Conservation (phyloP, 2,329 filamentous ascomycete genomes). For the Ophiostoma tasmaniense region DNA sequence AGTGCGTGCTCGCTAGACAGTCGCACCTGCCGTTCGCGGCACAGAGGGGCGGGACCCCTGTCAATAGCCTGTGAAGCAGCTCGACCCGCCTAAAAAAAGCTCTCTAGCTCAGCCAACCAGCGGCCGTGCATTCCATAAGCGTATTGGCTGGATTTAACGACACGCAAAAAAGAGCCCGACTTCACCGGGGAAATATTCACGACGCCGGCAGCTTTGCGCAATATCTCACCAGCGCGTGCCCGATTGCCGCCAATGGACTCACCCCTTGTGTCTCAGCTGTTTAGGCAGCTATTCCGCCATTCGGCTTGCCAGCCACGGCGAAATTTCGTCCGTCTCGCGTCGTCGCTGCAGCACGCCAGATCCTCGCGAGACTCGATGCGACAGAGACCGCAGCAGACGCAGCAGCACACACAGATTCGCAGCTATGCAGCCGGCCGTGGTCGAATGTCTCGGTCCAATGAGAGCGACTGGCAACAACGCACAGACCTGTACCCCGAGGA, state of each 20-base stretch:
- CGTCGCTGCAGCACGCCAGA: slow-evolving; percentile 34
- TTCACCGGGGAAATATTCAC: background rate
- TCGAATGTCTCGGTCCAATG: slow-evolving; percentile 34
- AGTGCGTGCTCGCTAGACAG: slow-evolving; percentile 5
- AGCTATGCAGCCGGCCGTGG: slow-evolving; percentile 20
- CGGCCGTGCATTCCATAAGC: slow-evolving; percentile 11
- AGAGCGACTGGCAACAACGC: slow-evolving; percentile 80
- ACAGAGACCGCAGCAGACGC: slow-evolving; percentile 26
- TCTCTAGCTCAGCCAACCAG: slow-evolving; percentile 12
- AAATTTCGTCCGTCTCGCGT: slow-evolving; percentile 32
- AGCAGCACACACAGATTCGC: slow-evolving; percentile 16
- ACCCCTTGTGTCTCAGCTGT: slow-evolving; percentile 49
- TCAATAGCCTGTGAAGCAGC: background rate
- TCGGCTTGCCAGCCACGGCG: slow-evolving; percentile 52
- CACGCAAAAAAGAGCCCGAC: background rate
- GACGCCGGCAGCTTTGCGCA: background rate
- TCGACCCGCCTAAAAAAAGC: background rate
- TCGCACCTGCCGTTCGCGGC: background rate
- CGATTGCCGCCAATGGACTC: slow-evolving; percentile 18
- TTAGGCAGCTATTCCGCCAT: slow-evolving; percentile 77
- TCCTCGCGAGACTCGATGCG: background rate
- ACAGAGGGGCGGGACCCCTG: background rate
- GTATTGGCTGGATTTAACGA: background rate
- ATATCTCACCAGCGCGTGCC: background rate
- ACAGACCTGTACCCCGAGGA: slow-evolving; percentile 67